Conservation (phyloP, 306 rosid genomes). For the Dalbergia oliveri region DNA sequence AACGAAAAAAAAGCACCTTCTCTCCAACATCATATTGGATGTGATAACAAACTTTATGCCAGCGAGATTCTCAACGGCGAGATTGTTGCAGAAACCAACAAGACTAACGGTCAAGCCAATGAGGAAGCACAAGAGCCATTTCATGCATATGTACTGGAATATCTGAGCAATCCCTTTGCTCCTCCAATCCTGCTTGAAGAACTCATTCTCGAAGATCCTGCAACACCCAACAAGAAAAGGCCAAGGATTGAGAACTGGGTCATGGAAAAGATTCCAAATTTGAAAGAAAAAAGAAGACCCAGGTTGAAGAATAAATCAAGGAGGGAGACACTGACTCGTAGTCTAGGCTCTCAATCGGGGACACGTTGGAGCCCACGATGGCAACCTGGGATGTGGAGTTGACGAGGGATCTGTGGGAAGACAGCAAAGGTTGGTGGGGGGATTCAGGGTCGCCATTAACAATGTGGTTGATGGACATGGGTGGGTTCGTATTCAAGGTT, state of each 20-base stretch:
- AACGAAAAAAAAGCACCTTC: slow-evolving; percentile 51
- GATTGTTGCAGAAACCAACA: slow-evolving; percentile 81
- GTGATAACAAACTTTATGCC: slow-evolving; percentile 92
- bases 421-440: slow-evolving; percentile 60
- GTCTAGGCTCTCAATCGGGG: slow-evolving; percentile 97
- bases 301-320: not conserved
- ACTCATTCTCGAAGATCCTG: slow-evolving; percentile 87
- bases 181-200: slow-evolving; percentile 95
- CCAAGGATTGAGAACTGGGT: not conserved
- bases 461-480: slow-evolving; percentile 32
- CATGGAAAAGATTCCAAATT: slow-evolving; percentile 5
- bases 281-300: not conserved
- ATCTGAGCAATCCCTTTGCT: slow-evolving; percentile 63
- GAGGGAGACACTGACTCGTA: slow-evolving; percentile 64
- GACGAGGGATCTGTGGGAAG: slow-evolving; percentile 52
- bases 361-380: slow-evolving; percentile 86
- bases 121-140: slow-evolving; percentile 80
- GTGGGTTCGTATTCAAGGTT: not conserved
- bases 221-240: slow-evolving; percentile 23
- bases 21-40: slow-evolving; percentile 85
- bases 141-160: slow-evolving; percentile 72
- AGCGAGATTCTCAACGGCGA: slow-evolving; percentile 94
- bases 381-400: slow-evolving; percentile 91
- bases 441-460: slow-evolving; percentile 57
- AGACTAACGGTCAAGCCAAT: slow-evolving; percentile 74